phyloP scores from a whole-genome alignment of 202 grass and related monocot species.

The Cymbopogon flexuosus region DNA sequence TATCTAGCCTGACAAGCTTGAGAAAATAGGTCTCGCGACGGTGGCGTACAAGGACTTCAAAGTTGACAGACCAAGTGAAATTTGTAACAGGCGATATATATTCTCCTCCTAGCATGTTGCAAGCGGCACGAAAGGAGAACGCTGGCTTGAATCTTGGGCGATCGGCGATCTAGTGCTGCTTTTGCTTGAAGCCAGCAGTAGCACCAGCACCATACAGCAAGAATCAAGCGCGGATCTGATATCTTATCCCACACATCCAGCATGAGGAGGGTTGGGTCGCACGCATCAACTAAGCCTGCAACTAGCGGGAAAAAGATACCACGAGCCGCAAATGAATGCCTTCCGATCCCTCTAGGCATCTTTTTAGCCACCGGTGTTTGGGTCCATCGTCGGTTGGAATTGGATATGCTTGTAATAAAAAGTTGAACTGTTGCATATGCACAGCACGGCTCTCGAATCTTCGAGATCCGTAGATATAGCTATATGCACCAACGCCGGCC shows the following conservation, averaged over 20 bases:
- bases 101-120: background rate
- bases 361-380: background rate
- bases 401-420: constrained; percentile 23
- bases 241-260: constrained; percentile 34
- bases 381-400: constrained; percentile 1
- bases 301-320: background rate
- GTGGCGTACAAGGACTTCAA: constrained; percentile 6
- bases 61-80: background rate
- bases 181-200: background rate
- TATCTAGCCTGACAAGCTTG: constrained; percentile 9
- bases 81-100: background rate
- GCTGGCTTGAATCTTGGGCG: constrained; percentile 7
- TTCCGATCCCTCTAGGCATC: background rate
- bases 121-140: background rate
- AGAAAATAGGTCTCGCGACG: background rate
- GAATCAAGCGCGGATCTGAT: constrained; percentile 12
- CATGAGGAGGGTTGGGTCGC: constrained; percentile 21
- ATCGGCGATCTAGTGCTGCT: constrained; percentile 2
- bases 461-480: background rate
- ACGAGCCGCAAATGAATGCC: background rate
- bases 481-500: constrained; percentile 23
- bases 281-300: constrained; percentile 15
- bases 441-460: background rate
- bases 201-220: background rate
- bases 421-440: background rate